Evolutionary conservation across 371 early-diverging fungal species (phyloP).

Genomic region (Apophysomyces elegans): DNA sequence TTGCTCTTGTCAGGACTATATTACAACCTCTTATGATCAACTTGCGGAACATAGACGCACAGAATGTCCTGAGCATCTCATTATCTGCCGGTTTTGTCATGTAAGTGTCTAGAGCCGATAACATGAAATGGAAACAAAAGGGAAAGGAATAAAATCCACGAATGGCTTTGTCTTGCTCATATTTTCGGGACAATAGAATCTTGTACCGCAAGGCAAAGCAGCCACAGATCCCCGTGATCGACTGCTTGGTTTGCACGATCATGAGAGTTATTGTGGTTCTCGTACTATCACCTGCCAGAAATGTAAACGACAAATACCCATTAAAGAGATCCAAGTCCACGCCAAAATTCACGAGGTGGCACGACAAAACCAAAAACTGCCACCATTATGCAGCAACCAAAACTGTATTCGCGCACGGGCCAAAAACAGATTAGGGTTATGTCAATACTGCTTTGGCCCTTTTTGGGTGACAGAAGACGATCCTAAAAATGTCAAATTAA

Average conservation of each 20-base stretch:
- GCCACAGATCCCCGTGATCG: conserved; percentile 68
- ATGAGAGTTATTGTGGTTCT: conserved; percentile 88
- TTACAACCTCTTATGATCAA: conserved; percentile 40
- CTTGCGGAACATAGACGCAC: conserved; percentile 74
- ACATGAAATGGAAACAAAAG: neutral
- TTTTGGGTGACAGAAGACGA: conserved; percentile 84
- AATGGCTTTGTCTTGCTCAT: conserved; percentile 15
- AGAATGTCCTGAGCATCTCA: conserved; percentile 73
- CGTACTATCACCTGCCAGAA: conserved; percentile 83
- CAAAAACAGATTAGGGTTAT: conserved; percentile 65
- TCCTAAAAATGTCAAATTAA: conserved; percentile 72
- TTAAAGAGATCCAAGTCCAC: conserved; percentile 81
- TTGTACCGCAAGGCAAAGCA: conserved; percentile 68
- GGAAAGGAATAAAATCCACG: neutral
- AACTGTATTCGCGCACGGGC: conserved; percentile 66
- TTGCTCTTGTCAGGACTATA: conserved; percentile 63
- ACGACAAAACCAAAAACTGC: conserved; percentile 60
- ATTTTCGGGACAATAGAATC: conserved; percentile 31
- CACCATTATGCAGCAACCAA: conserved; percentile 72
- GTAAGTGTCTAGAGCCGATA: conserved; percentile 25
- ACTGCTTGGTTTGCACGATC: conserved; percentile 68
- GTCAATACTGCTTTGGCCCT: conserved; percentile 82
- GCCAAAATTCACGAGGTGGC: conserved; percentile 73
- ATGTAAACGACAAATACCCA: conserved; percentile 72
- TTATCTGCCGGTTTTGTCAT: conserved; percentile 86